phyloP scores from a whole-genome alignment of 371 early-diverging fungal genomes.

The Mucor irregularis region DNA sequence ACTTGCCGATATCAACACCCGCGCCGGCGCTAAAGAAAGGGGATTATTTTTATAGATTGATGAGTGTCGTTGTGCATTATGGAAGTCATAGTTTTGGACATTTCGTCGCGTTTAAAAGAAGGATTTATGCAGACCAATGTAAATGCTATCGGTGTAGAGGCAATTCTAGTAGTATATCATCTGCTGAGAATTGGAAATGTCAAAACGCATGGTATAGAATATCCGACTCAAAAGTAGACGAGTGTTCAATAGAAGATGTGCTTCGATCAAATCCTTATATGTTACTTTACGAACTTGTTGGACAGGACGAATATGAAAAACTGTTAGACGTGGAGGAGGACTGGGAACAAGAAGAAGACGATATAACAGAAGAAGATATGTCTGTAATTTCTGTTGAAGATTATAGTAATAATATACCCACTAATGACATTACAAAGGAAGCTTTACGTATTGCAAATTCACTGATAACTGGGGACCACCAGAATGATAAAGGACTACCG shows the following conservation, averaged over 20 bases:
- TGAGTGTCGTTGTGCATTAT: slow-evolving; percentile 85
- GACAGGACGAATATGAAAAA: slow-evolving; percentile 3
- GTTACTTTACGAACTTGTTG: slow-evolving; percentile 77
- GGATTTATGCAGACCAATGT: slow-evolving; percentile 37
- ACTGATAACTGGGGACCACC: slow-evolving; percentile 15
- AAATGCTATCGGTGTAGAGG: slow-evolving; percentile 24
- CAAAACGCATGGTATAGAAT: slow-evolving; percentile 66
- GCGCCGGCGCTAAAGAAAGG: background rate
- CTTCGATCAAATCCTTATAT: slow-evolving; percentile 82
- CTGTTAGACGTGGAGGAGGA: background rate
- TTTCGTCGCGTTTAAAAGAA: slow-evolving; percentile 86
- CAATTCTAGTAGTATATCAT: background rate
- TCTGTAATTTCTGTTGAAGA: background rate
- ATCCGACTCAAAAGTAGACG: slow-evolving; percentile 84
- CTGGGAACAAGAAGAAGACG: background rate
- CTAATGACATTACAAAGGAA: slow-evolving; percentile 20
- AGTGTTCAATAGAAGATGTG: slow-evolving; percentile 66
- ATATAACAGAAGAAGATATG: background rate
- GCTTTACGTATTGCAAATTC: slow-evolving; percentile 36
- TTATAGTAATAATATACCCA: slow-evolving; percentile 11
- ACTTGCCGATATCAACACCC: slow-evolving; percentile 54
- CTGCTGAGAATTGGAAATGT: slow-evolving; percentile 12
- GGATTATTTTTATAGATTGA: slow-evolving; percentile 39
- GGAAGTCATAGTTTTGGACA: slow-evolving; percentile 91
- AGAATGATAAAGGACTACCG: too few relatives aligned